A percentile compares a stretch with the other conserved stretches of the same genome.
Evolutionary conservation across 306 rosid species (phyloP).

Genomic region (Delonix regia): DNA sequence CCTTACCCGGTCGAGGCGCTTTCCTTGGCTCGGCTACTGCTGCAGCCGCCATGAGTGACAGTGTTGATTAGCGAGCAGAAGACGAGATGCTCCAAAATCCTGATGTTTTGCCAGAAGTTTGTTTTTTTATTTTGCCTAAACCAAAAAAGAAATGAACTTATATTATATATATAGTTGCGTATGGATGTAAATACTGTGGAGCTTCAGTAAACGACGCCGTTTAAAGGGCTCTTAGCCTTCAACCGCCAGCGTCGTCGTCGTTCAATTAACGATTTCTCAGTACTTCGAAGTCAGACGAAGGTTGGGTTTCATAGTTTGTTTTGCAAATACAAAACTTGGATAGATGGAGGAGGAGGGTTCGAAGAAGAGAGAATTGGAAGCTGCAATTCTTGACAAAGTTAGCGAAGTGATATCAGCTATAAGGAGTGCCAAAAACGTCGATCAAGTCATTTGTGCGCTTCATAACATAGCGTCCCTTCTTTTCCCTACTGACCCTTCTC

Average conservation of each 20-base stretch:
- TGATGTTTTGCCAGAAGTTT: background rate
- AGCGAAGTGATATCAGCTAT: conserved; percentile 66
- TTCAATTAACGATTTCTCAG: background rate
- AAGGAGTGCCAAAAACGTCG: conserved; percentile 67
- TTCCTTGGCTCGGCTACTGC: conserved; percentile 61
- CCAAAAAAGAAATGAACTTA: too few relatives aligned
- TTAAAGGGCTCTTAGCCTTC: background rate
- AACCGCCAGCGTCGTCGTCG: background rate
- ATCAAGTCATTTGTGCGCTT: conserved; percentile 76
- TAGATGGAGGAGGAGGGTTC: conserved; percentile 51
- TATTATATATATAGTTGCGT: too few relatives aligned
- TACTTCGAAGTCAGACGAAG: background rate
- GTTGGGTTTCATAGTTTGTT: background rate
- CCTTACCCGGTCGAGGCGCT: conserved; percentile 82
- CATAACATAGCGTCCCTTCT: conserved; percentile 71
- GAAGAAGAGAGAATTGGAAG: conserved; percentile 58
- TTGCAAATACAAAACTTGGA: background rate
- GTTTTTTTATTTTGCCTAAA: background rate
- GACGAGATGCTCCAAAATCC: background rate
- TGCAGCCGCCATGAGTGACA: conserved; percentile 56
- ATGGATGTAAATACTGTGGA: background rate
- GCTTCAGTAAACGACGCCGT: background rate
- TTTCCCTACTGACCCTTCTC: conserved; percentile 70
- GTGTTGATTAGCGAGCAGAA: background rate
- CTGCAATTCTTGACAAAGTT: conserved; percentile 47